Conservation (phyloP, 192 early-diverging fungal species). For the Coemansia sp. region DNA sequence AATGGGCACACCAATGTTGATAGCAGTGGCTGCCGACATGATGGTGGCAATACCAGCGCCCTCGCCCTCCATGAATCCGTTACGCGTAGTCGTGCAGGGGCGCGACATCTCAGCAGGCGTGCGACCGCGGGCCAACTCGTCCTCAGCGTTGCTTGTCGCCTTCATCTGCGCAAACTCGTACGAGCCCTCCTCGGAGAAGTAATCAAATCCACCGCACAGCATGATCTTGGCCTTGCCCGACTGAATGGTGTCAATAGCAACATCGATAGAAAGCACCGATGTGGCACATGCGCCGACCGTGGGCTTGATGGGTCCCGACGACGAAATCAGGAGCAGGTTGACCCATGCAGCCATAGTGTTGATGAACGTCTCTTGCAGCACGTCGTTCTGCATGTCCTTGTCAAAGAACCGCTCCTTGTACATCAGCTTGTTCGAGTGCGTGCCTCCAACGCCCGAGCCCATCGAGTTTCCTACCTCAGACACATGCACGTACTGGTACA, state of each 20-base stretch:
- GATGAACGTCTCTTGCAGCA: slow-evolving; percentile 91
- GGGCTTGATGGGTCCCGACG: slow-evolving; percentile 85
- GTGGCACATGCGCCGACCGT: slow-evolving; percentile 90
- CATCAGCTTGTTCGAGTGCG: slow-evolving; percentile 74
- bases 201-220: slow-evolving; percentile 91
- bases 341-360: slow-evolving; percentile 79
- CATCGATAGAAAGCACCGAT: slow-evolving; percentile 88
- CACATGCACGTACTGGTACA: slow-evolving; percentile 95
- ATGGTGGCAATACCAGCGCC: slow-evolving; percentile 90
- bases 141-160: slow-evolving; percentile 84
- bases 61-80: slow-evolving; percentile 95
- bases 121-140: slow-evolving; percentile 85
- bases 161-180: slow-evolving; percentile 99
- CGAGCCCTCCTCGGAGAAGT: slow-evolving; percentile 90
- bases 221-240: slow-evolving; percentile 91
- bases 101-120: slow-evolving; percentile 90
- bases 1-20: slow-evolving; percentile 92
- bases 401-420: slow-evolving; percentile 81
- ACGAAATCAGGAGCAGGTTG: slow-evolving; percentile 93
- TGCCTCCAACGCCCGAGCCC: slow-evolving; percentile 92
- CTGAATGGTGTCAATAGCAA: slow-evolving; percentile 88
- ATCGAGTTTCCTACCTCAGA: slow-evolving; percentile 89
- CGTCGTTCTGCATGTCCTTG: slow-evolving; percentile 85
- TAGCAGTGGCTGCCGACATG: slow-evolving; percentile 86
- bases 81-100: slow-evolving; percentile 84